Conservation (phyloP, 345 rosid genomes). For the Noccaea caerulescens region DNA sequence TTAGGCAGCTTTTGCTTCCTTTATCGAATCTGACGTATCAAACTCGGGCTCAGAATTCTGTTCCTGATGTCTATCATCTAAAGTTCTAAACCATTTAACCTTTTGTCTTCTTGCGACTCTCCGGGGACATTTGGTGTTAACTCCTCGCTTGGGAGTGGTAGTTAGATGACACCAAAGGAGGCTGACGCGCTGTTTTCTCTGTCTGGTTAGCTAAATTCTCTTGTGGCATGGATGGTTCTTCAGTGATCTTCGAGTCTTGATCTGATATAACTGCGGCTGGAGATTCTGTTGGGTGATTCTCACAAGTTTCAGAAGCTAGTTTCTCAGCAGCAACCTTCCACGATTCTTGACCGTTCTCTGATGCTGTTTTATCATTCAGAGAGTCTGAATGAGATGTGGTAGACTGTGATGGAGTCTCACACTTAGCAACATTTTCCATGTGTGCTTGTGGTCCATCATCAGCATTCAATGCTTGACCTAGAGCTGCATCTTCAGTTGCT, state of each 20-base stretch:
- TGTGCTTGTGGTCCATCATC: conserved; percentile 18
- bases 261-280: conserved; percentile 9
- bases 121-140: not conserved
- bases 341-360: not conserved
- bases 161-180: conserved; percentile 1
- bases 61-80: conserved; percentile 23
- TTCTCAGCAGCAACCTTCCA: conserved; percentile 15
- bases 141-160: conserved; percentile 12
- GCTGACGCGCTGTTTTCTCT: conserved; percentile 16
- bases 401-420: conserved; percentile 31
- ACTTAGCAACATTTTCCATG: conserved; percentile 13
- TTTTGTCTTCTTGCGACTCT: conserved; percentile 4
- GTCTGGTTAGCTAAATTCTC: conserved; percentile 18
- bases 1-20: conserved; percentile 7
- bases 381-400: conserved; percentile 13
- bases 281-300: conserved; percentile 24
- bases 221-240: conserved; percentile 5
- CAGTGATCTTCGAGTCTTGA: conserved; percentile 19
- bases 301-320: not conserved
- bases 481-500: conserved; percentile 29
- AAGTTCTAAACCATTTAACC: not conserved
- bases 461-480: conserved; percentile 16
- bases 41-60: not conserved
- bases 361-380: conserved; percentile 21
- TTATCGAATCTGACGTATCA: not conserved